Conservation (phyloP, 495 filamentous ascomycete genomes). For the Talaromyces thailandensis region DNA sequence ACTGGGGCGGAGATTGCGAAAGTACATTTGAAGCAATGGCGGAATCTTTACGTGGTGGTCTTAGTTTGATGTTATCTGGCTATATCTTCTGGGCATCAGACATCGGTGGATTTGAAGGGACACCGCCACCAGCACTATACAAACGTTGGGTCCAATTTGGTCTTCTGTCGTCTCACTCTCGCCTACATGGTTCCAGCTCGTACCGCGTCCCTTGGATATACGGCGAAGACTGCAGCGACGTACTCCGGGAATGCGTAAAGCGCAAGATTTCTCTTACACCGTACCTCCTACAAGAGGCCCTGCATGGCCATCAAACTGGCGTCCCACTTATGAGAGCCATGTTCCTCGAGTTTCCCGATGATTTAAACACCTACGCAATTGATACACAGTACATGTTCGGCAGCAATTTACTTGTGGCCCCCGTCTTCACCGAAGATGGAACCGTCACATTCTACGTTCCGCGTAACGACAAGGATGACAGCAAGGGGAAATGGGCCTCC, state of each 20-base stretch:
- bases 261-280: constrained; percentile 56
- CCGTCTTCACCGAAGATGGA: constrained; percentile 50
- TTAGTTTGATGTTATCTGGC: constrained; percentile 55
- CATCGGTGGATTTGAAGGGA: constrained; percentile 68
- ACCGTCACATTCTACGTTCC: constrained; percentile 57
- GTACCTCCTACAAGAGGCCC: constrained; percentile 49
- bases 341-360: constrained; percentile 57
- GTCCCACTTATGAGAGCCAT: constrained; percentile 50
- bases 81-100: constrained; percentile 64
- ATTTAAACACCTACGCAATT: constrained; percentile 52
- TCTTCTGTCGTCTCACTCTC: constrained; percentile 56
- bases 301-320: constrained; percentile 32
- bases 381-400: constrained; percentile 63
- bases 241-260: constrained; percentile 47
- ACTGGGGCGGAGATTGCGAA: constrained; percentile 63
- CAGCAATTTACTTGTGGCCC: constrained; percentile 46
- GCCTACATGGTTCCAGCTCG: constrained; percentile 55
- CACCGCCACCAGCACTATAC: constrained; percentile 58
- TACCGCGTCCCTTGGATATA: constrained; percentile 69
- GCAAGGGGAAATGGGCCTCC: constrained; percentile 42
- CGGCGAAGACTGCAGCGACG: constrained; percentile 51
- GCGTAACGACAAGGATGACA: constrained; percentile 14
- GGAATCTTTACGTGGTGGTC: constrained; percentile 60
- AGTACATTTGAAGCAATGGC: constrained; percentile 65
- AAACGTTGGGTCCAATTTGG: constrained; percentile 73